Percentiles rank a stretch among this genome's conserved stretches.
Conservation (phyloP, 106 monocot genomes). For the Agapanthus africanus region DNA sequence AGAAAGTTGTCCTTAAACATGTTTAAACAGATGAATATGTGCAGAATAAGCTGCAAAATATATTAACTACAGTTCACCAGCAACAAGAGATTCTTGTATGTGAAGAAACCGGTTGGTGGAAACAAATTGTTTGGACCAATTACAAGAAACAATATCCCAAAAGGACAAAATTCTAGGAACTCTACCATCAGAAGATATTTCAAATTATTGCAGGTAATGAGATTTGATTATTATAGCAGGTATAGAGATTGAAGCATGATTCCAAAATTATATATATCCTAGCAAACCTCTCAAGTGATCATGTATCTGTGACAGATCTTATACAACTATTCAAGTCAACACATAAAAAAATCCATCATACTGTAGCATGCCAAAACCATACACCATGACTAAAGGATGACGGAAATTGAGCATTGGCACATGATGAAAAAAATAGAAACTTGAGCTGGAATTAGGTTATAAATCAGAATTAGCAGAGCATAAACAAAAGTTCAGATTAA, state of each 20-base stretch:
- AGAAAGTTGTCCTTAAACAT: neutral
- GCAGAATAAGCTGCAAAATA: neutral
- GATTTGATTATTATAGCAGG: neutral
- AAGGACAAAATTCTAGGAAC: neutral
- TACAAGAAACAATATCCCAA: neutral
- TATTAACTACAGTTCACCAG: neutral
- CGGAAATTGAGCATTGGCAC: neutral
- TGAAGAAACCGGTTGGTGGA: neutral
- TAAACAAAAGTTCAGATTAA: neutral
- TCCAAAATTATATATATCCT: neutral
- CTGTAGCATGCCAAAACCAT: neutral
- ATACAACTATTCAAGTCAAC: constrained; percentile 11
- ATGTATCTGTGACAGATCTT: constrained; percentile 14
- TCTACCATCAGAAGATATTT: neutral
- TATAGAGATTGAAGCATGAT: neutral
- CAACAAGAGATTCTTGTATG: neutral
- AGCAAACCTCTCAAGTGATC: constrained; percentile 18
- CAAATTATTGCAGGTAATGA: neutral
- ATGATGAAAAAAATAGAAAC: neutral
- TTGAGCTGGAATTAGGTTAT: neutral
- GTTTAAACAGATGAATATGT: neutral
- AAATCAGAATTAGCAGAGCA: neutral
- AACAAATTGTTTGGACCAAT: neutral
- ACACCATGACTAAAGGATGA: neutral
- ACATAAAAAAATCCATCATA: neutral